Base-by-base conservation (phyloP, 106 monocot species). In the Dendrobium nobile region DNA sequence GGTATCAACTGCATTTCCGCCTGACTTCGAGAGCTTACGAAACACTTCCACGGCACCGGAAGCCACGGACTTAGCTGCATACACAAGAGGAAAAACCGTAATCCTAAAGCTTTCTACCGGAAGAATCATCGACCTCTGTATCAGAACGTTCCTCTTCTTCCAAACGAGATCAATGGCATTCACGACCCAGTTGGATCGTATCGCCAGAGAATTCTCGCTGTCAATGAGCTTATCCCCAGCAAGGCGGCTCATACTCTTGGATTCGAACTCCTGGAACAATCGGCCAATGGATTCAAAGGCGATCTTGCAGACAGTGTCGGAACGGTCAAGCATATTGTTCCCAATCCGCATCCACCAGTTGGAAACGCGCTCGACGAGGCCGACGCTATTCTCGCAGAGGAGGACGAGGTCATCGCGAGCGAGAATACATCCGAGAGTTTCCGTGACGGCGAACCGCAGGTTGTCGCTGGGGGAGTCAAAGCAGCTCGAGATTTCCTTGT, bases 151-250 rank as follows among this genome's bases (percentile, higher is more conserved):
- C 67, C 98, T 84, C 85, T 86, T 87, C 82, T 80, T 86, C 98
- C 98, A 98, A 7, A 90, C 82, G 58, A 90, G 76, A 59, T 95
- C 95, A 11, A 95, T 78, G 5, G 95, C 89, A 31, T 89, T 84
- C 31, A 91, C 91, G 15, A 93, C 91, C 98, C 98, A 98, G 18
- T 86, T 89, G 15, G 98, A 91, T 0, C 98, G 84, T 67, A 98
- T 91, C 0, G 98, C 91, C 8, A 98, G 59, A 10, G 97, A 92
- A 85, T 94, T 91, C 81, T 98, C 97, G n/a, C 90, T 90, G 64
- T 94, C 97, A 4, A 98, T 85, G 70, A 98, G 89, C 89, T 98
- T 98, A 77, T 98, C 97, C 4, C 97, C 97, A 0, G 97, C 94
- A 20, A 98, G 90, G 17, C 97, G 86, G 82, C 92, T 93, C 95